Base-by-base conservation (phyloP, 371 early-diverging fungal genomes). In the Funneliformis caledonium region DNA sequence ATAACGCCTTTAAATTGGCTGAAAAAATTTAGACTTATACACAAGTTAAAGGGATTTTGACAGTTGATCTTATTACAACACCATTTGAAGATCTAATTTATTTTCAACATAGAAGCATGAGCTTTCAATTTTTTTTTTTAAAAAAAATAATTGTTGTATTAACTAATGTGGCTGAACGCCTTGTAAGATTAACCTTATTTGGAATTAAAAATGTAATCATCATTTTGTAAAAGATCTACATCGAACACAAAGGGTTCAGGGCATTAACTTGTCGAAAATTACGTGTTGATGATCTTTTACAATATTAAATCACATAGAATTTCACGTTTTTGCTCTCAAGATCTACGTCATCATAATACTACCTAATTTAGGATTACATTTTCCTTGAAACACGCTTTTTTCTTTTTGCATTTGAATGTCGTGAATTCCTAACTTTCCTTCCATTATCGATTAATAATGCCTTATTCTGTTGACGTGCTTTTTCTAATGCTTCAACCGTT, bases 401-500 rank as follows among this genome's bases (percentile, higher is more conserved):
- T 6, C 56, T 12, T 50, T 50, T 50, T 12, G 12, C 2, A 16
- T 56, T 56, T 19, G 19, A 56, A n/a, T 7, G 56, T 7, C 45
- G 45, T 45, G 45, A 45, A 45, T 47, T 47, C 47, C 47, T 47
- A 47, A 47, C 11, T 47, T 47, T 47, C 11, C 7, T 47, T 47
- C 11, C 56, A 56, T 56, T 19, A 16, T 56, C 56, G 19, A 56
- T 56, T n/a, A 56, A 56, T 19, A 56, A 6, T 5, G 56, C 16
- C 19, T 56, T 56, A 7, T 56, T 56, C 56, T 56, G 56, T 60
- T 59, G 33, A 56, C 79, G 72, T 37, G 70, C 70, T 42, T 52
- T 67, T 26, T 79, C 79, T n/a, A 79, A 70, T 22, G 70, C 81
- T 26, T 50, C 76, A 22, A 68, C 68, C 12, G 76, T 45, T 43